Evolutionary conservation across 306 rosid species (phyloP), one percentile per base, ranked within the genome.

Genomic region (Begonia loranthoides): DNA sequence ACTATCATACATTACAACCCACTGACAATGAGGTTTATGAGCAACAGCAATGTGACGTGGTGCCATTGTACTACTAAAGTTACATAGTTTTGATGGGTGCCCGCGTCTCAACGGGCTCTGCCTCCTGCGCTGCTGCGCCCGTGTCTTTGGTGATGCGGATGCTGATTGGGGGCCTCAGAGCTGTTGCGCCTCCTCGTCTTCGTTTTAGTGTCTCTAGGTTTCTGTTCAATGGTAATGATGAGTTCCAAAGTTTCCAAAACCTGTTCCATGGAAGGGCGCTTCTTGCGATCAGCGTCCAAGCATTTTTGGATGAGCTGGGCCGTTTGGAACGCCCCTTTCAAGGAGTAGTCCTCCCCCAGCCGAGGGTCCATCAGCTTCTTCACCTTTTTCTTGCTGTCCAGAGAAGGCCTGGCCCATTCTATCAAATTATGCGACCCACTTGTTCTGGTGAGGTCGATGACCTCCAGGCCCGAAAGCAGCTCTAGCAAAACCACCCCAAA

Each of bases 401-500:
- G 65, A n/a, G 21, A 76, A 0, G 78, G 60, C 33, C 12, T 66
- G 0, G 59, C 54, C 61, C 53, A 83, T 0, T 68, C 82, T 60
- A 83, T 82, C 60, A 92, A 73, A 52, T 22, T 63, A 3, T 67
- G 63, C 36, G 65, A 46, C 6, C 58, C 24, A 0, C 49, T 0
- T 0, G 88, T 78, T 44, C 78, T 51, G 24, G 61, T 67, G 5
- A 17, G 2, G 76, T 86, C 99, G 3, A 80, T 15, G 0, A 88
- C 96, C 1, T 46, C 60, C 0, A 59, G 39, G 0, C 99, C 99
- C 0, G 94, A 82, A 15, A 90, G 10, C 16, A 90, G 40, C 55
- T 90, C 99, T 6, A 90, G 72, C 21, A 90, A 71, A 13, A 92
- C 96, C 1, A 92, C 93, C 1, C 96, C 94, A 13, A 92, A 92